Evolutionary conservation across 2,329 filamentous ascomycete species (phyloP).

Genomic region (Nemania serpens): DNA sequence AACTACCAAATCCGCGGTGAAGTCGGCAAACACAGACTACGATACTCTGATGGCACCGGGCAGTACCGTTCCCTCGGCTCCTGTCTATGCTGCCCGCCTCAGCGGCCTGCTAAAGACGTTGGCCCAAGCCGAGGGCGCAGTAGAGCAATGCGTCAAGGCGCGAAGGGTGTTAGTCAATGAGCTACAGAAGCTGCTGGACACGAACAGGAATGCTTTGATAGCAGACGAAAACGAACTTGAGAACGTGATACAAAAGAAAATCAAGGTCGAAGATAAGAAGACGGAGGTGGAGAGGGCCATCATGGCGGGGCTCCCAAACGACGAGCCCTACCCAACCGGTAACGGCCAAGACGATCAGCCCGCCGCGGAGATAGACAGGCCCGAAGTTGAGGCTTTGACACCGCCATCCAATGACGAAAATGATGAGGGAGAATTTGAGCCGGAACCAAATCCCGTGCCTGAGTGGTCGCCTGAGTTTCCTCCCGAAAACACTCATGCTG

Average conservation of each 20-base stretch:
- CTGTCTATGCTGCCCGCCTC: constrained; percentile 88
- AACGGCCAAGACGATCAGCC: constrained; percentile 52
- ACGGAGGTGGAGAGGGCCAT: constrained; percentile 89
- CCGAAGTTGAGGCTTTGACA: constrained; percentile 84
- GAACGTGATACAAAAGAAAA: constrained; percentile 68
- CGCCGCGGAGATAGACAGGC: constrained; percentile 68
- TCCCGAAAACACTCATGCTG: constrained; percentile 33
- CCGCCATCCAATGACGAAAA: constrained; percentile 60
- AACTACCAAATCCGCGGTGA: constrained; percentile 68
- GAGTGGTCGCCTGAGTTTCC: constrained; percentile 32
- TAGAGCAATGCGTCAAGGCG: constrained; percentile 87
- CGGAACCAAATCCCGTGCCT: constrained; percentile 18
- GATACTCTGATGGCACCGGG: constrained; percentile 78
- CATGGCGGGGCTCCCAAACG: constrained; percentile 75
- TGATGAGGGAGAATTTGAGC: constrained; percentile 25
- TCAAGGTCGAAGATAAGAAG: constrained; percentile 79
- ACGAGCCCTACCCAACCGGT: constrained; percentile 55
- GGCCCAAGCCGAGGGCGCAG: constrained; percentile 84
- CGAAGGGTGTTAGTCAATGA: constrained; percentile 76
- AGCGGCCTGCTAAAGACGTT: constrained; percentile 89
- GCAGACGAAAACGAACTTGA: constrained; percentile 70
- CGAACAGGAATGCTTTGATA: constrained; percentile 70
- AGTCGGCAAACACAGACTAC: constrained; percentile 79
- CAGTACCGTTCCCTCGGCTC: constrained; percentile 73
- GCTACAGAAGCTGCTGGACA: constrained; percentile 79